Conservation (phyloP, 495 filamentous ascomycete genomes). For the Daldinia concentrica region DNA sequence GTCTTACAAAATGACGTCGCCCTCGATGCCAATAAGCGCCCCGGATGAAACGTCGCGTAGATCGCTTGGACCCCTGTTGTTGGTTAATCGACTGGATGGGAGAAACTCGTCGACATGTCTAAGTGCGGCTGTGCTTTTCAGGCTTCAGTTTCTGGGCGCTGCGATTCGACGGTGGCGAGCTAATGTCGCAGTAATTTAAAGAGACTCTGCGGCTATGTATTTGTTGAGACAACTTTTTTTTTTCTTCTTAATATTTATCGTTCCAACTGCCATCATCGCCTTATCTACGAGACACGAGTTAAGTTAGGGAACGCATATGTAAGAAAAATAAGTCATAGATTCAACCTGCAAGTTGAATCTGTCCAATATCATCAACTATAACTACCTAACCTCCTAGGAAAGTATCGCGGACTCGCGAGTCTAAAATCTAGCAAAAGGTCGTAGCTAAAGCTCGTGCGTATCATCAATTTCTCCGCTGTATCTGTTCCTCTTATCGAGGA, state of each 20-base stretch:
- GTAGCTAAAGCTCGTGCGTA: neutral
- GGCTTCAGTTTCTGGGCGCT: slow-evolving; percentile 8
- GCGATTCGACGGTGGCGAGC: slow-evolving; percentile 19
- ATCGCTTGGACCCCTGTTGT: slow-evolving; percentile 28
- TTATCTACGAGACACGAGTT: neutral
- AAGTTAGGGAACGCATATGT: neutral
- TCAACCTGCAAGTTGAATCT: slow-evolving; percentile 12
- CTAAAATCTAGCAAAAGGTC: slow-evolving; percentile 23
- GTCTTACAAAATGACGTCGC: slow-evolving; percentile 35
- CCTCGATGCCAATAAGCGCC: slow-evolving; percentile 29
- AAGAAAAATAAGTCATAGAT: slow-evolving; percentile 5
- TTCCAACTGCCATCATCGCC: neutral
- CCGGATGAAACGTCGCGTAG: slow-evolving; percentile 33
- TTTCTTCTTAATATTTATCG: neutral
- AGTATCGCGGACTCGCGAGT: slow-evolving; percentile 8
- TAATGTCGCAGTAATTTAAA: neutral
- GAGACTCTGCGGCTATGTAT: neutral
- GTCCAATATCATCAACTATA: slow-evolving; percentile 33
- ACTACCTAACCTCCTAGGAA: slow-evolving; percentile 9
- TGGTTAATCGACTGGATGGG: slow-evolving; percentile 35
- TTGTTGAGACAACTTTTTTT: neutral
- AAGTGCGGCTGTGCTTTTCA: slow-evolving; percentile 37
- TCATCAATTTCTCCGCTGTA: slow-evolving; percentile 2
- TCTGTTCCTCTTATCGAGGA: slow-evolving; percentile 2
- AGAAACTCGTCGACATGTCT: neutral